A percentile compares a stretch with the other conserved stretches of the same genome.
phyloP scores from a whole-genome alignment of 345 rosid species.

The Cardamine resedifolia region DNA sequence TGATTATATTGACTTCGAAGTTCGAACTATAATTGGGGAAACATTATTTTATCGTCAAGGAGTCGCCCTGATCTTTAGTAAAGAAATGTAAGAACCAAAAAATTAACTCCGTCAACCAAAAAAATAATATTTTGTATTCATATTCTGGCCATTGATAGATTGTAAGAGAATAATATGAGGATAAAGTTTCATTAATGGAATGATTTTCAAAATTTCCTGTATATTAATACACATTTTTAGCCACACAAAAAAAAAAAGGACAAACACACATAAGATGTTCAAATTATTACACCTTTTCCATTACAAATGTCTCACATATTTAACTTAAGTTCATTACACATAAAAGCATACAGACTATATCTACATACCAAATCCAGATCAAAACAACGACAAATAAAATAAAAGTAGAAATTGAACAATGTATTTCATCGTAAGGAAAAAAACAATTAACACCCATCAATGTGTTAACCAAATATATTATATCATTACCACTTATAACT shows the following conservation, averaged over 20 bases:
- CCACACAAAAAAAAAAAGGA: background rate
- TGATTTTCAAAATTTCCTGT: background rate
- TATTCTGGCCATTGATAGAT: background rate
- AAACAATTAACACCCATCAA: slow-evolving; percentile 35
- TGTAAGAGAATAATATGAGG: background rate
- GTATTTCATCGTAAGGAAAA: slow-evolving; percentile 21
- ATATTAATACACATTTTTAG: background rate
- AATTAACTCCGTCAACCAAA: background rate
- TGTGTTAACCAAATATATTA: slow-evolving; percentile 34
- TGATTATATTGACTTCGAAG: background rate
- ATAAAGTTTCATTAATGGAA: background rate
- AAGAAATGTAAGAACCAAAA: background rate
- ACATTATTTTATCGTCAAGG: background rate
- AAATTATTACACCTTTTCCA: slow-evolving; percentile 32
- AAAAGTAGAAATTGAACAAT: slow-evolving; percentile 29
- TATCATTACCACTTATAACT: slow-evolving; percentile 15
- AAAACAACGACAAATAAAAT: slow-evolving; percentile 27
- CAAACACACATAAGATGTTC: slow-evolving; percentile 21
- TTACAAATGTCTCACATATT: slow-evolving; percentile 28
- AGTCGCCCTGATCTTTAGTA: background rate
- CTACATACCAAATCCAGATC: slow-evolving; percentile 38
- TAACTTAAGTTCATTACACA: slow-evolving; percentile 29
- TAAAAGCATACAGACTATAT: slow-evolving; percentile 32
- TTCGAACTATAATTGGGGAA: background rate
- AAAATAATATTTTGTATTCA: background rate